A percentile compares a stretch with the other conserved stretches of the same genome.
These are phyloP conservation scores for Halteria grandinella DNA, from an alignment of 73 alveolate genomes.

Conservation along the genomic window DNA sequence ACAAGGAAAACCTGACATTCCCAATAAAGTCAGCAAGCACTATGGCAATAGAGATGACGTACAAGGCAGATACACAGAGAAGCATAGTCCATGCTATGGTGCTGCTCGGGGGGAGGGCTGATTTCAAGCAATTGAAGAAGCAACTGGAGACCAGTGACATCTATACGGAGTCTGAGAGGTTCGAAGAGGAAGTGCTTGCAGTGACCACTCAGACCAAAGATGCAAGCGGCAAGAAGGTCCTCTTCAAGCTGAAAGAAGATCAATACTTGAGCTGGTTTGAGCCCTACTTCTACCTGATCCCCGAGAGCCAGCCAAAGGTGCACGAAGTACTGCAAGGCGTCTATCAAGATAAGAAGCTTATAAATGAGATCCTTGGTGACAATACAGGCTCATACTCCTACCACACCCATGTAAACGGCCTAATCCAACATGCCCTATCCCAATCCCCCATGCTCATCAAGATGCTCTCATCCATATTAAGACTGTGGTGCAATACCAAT, in stretches of 20 bases:
- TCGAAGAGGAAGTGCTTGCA: constrained; percentile 11
- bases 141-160: not conserved
- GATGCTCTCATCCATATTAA: no score
- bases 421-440: constrained; percentile 2
- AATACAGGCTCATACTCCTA: not conserved
- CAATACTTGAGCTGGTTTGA: constrained; percentile 22
- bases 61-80: not conserved
- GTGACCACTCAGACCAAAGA: constrained; percentile 19
- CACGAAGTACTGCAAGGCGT: constrained; percentile 2
- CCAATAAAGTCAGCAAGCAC: not conserved
- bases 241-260: constrained; percentile 27
- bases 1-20: not conserved
- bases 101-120: constrained; percentile 21
- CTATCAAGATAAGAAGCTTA: constrained; percentile 8
- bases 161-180: not conserved
- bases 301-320: constrained; percentile 17
- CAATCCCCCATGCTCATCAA: no score
- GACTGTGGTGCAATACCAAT: no score
- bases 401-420: not conserved
- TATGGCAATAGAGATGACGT: not conserved
- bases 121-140: constrained; percentile 10
- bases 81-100: constrained; percentile 10
- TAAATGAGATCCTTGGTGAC: constrained; percentile 19
- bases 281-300: constrained; percentile 9
- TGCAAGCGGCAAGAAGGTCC: constrained; percentile 6